These are phyloP conservation scores for Globisporangium iwayamae DNA, from an alignment of 352 stramenopile genomes.

Conservation along the genomic window DNA sequence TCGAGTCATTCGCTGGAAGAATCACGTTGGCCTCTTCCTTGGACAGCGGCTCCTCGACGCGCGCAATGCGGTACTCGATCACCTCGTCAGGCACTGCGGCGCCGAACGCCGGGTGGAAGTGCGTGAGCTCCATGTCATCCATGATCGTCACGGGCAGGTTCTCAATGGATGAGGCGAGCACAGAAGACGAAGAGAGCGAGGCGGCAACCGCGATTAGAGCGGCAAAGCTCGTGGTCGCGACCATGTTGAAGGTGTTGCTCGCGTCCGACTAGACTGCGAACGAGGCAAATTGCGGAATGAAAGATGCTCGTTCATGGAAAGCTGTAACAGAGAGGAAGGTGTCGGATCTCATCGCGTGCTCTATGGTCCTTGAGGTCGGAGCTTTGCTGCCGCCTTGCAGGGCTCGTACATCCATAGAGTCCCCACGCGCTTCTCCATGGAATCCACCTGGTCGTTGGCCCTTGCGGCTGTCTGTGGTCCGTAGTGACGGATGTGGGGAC, in stretches of 20 bases:
- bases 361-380: no score
- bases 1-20: not conserved
- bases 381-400: no score
- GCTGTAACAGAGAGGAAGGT: not conserved
- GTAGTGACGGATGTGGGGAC: no score
- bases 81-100: not conserved
- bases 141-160: constrained; percentile 2
- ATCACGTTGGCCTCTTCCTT: not conserved
- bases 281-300: constrained; percentile 1
- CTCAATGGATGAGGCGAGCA: not conserved
- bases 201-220: not conserved
- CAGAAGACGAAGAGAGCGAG: not conserved
- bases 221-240: not conserved
- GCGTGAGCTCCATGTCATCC: constrained; percentile 10
- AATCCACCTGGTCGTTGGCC: no score
- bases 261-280: not conserved
- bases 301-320: not conserved
- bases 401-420: no score
- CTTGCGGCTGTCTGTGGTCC: no score
- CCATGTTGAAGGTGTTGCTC: not conserved
- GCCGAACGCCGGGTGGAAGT: constrained; percentile 6
- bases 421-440: no score
- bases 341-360: no score
- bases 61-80: constrained; percentile 7
- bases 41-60: not conserved